These are phyloP conservation scores for Domatiomyces catenatus DNA, from an alignment of 2,329 filamentous ascomycete species.

Conservation along the genomic window DNA sequence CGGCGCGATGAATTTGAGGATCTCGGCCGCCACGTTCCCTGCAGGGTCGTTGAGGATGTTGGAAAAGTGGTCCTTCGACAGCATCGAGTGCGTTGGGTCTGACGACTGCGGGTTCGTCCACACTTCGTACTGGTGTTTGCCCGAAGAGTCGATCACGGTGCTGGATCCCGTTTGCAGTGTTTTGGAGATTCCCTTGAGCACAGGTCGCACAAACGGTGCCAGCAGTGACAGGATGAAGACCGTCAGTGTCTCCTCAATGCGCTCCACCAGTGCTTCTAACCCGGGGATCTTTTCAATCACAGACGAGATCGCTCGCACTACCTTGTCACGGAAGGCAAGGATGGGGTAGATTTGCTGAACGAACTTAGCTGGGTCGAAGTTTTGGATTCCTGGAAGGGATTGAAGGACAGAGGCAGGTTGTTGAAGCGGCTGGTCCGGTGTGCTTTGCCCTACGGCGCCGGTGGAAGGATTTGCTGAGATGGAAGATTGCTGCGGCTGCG, in stretches of 20 bases:
- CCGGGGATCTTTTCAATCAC: constrained; percentile 87
- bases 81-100: constrained; percentile 67
- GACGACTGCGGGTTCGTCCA: constrained; percentile 63
- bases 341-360: constrained; percentile 84
- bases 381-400: constrained; percentile 58
- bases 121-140: constrained; percentile 60
- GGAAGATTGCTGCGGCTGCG: neutral
- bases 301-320: constrained; percentile 71
- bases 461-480: constrained; percentile 1
- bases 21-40: constrained; percentile 56
- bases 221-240: constrained; percentile 82
- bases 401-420: constrained; percentile 24
- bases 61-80: constrained; percentile 73
- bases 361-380: constrained; percentile 65
- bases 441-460: neutral
- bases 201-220: constrained; percentile 78
- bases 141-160: constrained; percentile 50
- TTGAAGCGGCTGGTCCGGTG: neutral
- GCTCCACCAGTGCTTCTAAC: constrained; percentile 74
- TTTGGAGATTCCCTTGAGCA: constrained; percentile 76
- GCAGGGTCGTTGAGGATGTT: constrained; percentile 64
- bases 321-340: constrained; percentile 80
- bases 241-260: constrained; percentile 82
- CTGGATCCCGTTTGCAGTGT: constrained; percentile 74
- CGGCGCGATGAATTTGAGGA: constrained; percentile 75